A percentile compares a stretch with the other conserved stretches of the same genome.
Conservation (phyloP, 1,284 basidiomycete genomes). For the Lignosus rhinocerotis region DNA sequence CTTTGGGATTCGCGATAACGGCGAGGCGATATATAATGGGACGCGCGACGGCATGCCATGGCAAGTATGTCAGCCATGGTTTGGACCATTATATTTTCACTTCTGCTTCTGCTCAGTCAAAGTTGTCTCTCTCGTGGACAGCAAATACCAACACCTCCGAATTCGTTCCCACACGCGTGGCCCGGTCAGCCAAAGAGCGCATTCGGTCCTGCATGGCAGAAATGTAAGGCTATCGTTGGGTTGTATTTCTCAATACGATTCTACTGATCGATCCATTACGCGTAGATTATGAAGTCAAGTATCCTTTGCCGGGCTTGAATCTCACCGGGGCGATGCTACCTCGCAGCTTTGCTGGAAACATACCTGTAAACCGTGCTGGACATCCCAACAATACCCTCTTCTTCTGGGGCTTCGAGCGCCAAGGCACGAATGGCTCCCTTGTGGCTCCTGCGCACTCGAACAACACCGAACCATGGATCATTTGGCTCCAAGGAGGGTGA, state of each 20-base stretch:
- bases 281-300: conserved; percentile 28
- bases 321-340: conserved; percentile 52
- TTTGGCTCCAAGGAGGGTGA: conserved; percentile 75
- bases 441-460: conserved; percentile 35
- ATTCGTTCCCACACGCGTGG: conserved; percentile 25
- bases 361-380: conserved; percentile 57
- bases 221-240: conserved; percentile 24
- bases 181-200: conserved; percentile 23
- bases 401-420: conserved; percentile 63
- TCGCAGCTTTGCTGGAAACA: conserved; percentile 66
- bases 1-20: not conserved
- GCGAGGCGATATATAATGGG: not conserved
- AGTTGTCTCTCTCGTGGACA: not conserved
- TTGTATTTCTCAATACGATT: too few species aligned
- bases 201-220: conserved; percentile 34
- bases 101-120: not conserved
- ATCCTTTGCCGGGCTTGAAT: conserved; percentile 47
- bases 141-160: conserved; percentile 8
- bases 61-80: not conserved
- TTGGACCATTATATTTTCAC: not conserved
- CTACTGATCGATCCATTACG: not conserved
- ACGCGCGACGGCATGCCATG: not conserved
- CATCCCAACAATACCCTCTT: conserved; percentile 74
- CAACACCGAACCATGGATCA: conserved; percentile 61
- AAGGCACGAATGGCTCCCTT: conserved; percentile 54